phyloP scores from a whole-genome alignment of 116 monocot species.

The Zostera marina region DNA sequence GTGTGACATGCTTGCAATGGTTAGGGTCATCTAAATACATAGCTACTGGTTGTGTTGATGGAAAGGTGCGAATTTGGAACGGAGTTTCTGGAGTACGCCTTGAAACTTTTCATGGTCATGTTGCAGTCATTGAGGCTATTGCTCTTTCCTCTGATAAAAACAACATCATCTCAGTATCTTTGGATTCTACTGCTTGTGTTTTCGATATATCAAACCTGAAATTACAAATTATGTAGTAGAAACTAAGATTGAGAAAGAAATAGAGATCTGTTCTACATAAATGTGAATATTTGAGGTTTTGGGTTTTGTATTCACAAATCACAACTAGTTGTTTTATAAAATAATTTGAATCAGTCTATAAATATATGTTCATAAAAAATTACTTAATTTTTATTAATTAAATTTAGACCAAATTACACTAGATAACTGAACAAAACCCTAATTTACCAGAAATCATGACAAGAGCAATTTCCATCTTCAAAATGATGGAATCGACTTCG shows the following conservation, averaged over 20 bases:
- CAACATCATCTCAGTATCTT: slow-evolving; percentile 58
- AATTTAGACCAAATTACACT: too few species aligned
- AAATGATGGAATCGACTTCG: slow-evolving; percentile 82
- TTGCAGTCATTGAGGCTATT: slow-evolving; percentile 37
- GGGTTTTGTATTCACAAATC: too few species aligned
- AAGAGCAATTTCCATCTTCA: slow-evolving; percentile 46
- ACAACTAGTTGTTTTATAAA: too few species aligned
- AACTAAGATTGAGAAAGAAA: too few species aligned
- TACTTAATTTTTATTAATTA: too few species aligned
- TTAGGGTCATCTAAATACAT: slow-evolving; percentile 42
- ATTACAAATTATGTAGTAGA: too few species aligned
- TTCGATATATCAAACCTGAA: slow-evolving; percentile 46
- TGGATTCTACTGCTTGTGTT: slow-evolving; percentile 54
- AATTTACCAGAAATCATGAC: slow-evolving; percentile 70
- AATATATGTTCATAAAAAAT: too few species aligned
- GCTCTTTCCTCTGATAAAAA: slow-evolving; percentile 36
- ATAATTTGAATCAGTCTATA: too few species aligned
- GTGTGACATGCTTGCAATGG: slow-evolving; percentile 70
- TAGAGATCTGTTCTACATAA: too few species aligned
- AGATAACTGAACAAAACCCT: too few species aligned
- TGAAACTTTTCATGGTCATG: slow-evolving; percentile 44
- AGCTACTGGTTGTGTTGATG: slow-evolving; percentile 75
- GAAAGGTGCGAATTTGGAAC: slow-evolving; percentile 83
- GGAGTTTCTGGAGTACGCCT: slow-evolving; percentile 55
- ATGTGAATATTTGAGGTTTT: too few species aligned